Conservation (phyloP, 2,329 filamentous ascomycete species). For the Sporothrix schenckii region DNA sequence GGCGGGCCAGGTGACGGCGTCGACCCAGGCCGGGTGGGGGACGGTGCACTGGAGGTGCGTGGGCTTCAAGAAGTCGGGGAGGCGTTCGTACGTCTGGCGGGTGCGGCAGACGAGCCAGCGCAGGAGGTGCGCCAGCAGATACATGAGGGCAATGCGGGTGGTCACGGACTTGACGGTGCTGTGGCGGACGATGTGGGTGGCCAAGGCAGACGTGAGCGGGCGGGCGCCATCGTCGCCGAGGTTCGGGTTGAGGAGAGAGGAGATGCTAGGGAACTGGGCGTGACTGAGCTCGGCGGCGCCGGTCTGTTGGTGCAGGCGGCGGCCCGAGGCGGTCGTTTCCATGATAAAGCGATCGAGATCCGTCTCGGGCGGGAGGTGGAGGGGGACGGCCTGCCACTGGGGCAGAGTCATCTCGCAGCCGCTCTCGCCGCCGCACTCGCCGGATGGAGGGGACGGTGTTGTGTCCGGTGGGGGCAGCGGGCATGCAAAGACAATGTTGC, state of each 20-base stretch:
- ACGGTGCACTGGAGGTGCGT: conserved; percentile 38
- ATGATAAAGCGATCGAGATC: conserved; percentile 29
- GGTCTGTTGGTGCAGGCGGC: conserved; percentile 11
- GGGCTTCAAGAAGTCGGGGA: conserved; percentile 38
- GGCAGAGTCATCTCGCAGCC: background rate
- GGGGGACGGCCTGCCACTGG: conserved; percentile 26
- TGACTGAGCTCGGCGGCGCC: conserved; percentile 29
- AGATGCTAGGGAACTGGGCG: conserved; percentile 38
- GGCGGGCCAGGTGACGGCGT: conserved; percentile 34
- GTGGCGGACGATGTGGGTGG: conserved; percentile 26
- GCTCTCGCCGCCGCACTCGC: background rate
- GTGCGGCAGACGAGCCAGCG: conserved; percentile 38
- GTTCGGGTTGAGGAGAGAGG: conserved; percentile 37
- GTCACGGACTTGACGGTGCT: conserved; percentile 30
- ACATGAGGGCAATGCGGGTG: conserved; percentile 37
- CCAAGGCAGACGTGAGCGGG: conserved; percentile 26
- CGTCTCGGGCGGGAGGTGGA: conserved; percentile 25
- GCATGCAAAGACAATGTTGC: conserved; percentile 26
- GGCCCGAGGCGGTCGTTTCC: conserved; percentile 26
- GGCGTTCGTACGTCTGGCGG: conserved; percentile 37
- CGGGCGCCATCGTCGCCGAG: conserved; percentile 25
- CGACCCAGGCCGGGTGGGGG: conserved; percentile 40
- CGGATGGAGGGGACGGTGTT: background rate
- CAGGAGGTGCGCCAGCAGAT: conserved; percentile 30
- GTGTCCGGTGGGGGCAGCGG: conserved; percentile 13